Conservation (phyloP, 768 basidiomycete genomes). For the Rhodotorula kratochvilovae region DNA sequence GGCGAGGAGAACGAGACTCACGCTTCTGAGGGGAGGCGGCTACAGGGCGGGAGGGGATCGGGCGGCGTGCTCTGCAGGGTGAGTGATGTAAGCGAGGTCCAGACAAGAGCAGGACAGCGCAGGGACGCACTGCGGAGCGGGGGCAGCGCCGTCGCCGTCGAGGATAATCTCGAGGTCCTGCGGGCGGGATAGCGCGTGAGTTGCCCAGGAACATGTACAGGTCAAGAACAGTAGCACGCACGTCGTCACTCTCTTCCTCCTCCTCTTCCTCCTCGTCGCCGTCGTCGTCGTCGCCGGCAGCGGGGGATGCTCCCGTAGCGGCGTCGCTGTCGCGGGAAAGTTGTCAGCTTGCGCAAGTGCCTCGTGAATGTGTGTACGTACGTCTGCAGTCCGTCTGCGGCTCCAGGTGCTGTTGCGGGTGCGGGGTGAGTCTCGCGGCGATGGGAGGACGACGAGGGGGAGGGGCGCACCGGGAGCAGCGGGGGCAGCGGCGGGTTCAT, state of each 20-base stretch:
- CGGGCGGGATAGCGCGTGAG: not conserved
- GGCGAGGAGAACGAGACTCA: not conserved
- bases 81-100: no score
- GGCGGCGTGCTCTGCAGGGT: constrained; percentile 47
- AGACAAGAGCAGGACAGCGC: no score
- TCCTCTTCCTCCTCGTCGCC: constrained; percentile 53
- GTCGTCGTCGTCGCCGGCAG: constrained; percentile 49
- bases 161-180: constrained; percentile 88
- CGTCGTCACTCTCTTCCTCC: constrained; percentile 52
- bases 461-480: constrained; percentile 1
- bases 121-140: constrained; percentile 58
- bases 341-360: not conserved
- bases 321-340: not conserved
- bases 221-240: constrained; percentile 45
- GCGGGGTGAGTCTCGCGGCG: no score
- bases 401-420: not conserved
- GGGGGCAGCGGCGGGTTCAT: constrained; percentile 2
- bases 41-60: constrained; percentile 23
- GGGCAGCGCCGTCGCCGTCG: constrained; percentile 62
- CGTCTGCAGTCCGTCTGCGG: no score
- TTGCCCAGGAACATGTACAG: constrained; percentile 20
- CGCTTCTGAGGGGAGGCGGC: constrained; percentile 30
- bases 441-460: not conserved
- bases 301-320: constrained; percentile 48
- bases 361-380: no score